Conservation (phyloP, 257 asterid genomes). For the Gynochthodes officinalis region DNA sequence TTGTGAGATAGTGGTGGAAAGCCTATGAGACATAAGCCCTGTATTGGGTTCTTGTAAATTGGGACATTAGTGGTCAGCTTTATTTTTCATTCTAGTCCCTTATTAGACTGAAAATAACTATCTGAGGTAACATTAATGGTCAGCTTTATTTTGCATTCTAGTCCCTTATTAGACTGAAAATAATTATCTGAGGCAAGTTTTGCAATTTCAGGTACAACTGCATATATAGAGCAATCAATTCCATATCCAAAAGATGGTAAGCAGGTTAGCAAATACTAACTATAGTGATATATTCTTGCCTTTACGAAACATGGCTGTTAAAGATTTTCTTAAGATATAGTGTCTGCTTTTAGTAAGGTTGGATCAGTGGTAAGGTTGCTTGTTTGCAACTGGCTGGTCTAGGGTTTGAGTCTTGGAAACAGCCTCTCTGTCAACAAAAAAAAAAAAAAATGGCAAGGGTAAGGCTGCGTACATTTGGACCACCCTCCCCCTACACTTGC, state of each 20-base stretch:
- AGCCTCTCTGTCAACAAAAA: too few relatives aligned
- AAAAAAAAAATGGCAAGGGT: too few relatives aligned
- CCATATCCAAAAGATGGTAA: conserved; percentile 91
- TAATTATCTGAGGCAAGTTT: conserved; percentile 16
- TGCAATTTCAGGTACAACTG: conserved; percentile 71
- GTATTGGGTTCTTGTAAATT: neutral
- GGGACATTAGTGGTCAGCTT: neutral
- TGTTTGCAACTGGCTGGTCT: too few relatives aligned
- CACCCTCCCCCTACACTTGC: too few relatives aligned
- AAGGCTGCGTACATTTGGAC: too few relatives aligned
- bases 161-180: conserved; percentile 16
- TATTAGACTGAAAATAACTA: conserved; percentile 18
- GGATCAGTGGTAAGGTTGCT: too few relatives aligned
- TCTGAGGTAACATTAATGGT: conserved; percentile 4
- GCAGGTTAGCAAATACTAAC: conserved; percentile 57
- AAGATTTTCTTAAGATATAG: neutral
- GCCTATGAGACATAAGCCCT: neutral
- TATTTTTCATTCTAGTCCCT: conserved; percentile 1
- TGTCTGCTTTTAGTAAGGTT: neutral
- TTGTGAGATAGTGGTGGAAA: neutral
- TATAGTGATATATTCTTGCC: conserved; percentile 5
- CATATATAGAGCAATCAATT: conserved; percentile 73
- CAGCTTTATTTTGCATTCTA: neutral
- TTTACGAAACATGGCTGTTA: neutral
- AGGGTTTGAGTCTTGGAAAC: too few relatives aligned